A percentile compares a stretch with the other conserved stretches of the same genome.
phyloP scores from a whole-genome alignment of 257 asterid species.

The Lycium ferocissimum region DNA sequence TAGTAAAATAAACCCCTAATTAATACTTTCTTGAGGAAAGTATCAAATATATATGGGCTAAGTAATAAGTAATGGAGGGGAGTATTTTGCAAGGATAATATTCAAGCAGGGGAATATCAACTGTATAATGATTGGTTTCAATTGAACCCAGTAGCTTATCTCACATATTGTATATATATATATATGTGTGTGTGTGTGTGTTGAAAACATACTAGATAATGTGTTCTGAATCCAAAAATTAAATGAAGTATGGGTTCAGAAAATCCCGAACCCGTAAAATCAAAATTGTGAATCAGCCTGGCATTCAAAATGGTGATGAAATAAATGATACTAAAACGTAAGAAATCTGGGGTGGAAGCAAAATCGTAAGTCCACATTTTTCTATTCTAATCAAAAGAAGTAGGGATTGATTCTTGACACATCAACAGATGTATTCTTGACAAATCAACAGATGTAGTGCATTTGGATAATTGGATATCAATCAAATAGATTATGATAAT shows the following conservation, averaged over 20 bases:
- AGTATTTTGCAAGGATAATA: not conserved
- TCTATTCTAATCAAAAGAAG: not conserved
- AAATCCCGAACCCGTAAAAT: too few species aligned
- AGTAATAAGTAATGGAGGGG: too few species aligned
- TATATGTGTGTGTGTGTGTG: too few species aligned
- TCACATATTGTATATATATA: too few species aligned
- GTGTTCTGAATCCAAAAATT: not conserved
- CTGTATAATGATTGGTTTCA: not conserved
- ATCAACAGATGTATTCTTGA: not conserved
- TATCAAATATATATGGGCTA: too few species aligned
- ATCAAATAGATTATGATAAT: not conserved
- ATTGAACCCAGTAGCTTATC: not conserved
- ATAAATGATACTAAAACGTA: not conserved
- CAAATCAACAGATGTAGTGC: not conserved
- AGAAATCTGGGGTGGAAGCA: not conserved
- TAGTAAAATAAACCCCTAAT: too few species aligned
- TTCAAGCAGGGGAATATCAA: not conserved
- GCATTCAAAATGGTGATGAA: not conserved
- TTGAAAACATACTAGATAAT: not conserved
- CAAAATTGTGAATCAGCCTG: too few species aligned
- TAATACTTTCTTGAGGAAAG: too few species aligned
- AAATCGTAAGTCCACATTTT: not conserved
- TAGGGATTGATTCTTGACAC: not conserved
- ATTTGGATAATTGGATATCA: not conserved
- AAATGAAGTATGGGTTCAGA: not conserved